Evolutionary conservation across 768 basidiomycete genomes (phyloP), one percentile per base, ranked within the genome.

Genomic region (Lactifluus volemus): DNA sequence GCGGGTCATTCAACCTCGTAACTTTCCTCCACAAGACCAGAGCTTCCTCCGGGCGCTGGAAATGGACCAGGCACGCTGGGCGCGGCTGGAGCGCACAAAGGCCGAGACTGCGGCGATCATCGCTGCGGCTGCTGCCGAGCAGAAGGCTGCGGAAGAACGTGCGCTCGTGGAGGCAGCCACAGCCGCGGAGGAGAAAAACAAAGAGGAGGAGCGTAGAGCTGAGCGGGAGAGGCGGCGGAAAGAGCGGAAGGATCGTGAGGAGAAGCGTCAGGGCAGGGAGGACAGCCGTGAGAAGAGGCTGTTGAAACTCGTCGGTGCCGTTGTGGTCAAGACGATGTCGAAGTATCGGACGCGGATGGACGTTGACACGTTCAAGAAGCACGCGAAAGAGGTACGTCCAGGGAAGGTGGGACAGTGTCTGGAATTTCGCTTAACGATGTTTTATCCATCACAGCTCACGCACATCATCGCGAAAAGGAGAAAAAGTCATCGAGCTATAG

Each of bases 281-380:
- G 80, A 76, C 4, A 77, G 78, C 53, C 88, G 86, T 77, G 93
- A 97, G 75, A 95, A 93, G 79, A 74, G 82, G 63, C 69, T 97
- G 64, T 69, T 85, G 65, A 91, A 91, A 71, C 78, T 98, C 39
- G 84, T 98, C 17, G 89, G 92, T 7, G 84, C 85, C 1, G 84
- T 96, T 6, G 96, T 99, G 44, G 96, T 99, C 42, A 88, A 85
- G 72, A 85, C 79, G 60, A 94, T 98, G 93, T 89, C 86, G 60
- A 97, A 94, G 76, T 86, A 98, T 69, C 79, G 84, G 53, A 78
- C 84, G 56, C 75, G 84, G 49, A 80, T 97, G 71, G 81, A 84
- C 58, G 81, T 82, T 53, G 93, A 97, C 7, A 71, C 78, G 55
- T 98, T 98, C 81, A 99, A 99, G 79, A 86, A 86, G 70, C 85